Conservation (phyloP, 768 basidiomycete genomes). For the Naganishia antarctica region DNA sequence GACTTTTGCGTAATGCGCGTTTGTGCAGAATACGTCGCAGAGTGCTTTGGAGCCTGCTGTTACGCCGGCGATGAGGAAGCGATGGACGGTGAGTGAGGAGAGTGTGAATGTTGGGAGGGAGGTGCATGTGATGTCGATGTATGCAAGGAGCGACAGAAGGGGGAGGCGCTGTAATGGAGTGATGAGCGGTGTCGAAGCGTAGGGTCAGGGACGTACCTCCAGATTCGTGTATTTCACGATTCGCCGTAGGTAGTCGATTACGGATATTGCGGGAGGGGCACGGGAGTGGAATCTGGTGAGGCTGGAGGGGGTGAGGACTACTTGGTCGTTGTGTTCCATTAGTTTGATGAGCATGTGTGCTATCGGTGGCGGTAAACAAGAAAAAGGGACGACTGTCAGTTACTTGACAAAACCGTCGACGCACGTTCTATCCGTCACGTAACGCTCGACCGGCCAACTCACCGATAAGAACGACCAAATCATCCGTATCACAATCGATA, state of each 20-base stretch:
- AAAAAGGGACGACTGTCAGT: neutral
- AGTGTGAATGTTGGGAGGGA: slow-evolving; percentile 83
- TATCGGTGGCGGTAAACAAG: slow-evolving; percentile 43
- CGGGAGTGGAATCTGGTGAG: slow-evolving; percentile 96
- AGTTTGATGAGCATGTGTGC: slow-evolving; percentile 95
- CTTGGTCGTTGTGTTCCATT: slow-evolving; percentile 91
- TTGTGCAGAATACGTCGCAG: slow-evolving; percentile 92
- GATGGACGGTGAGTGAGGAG: slow-evolving; percentile 92
- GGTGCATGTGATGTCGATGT: slow-evolving; percentile 63
- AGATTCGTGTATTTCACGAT: slow-evolving; percentile 93
- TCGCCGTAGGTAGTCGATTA: slow-evolving; percentile 87
- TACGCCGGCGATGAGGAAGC: slow-evolving; percentile 91
- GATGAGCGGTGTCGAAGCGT: slow-evolving; percentile 70
- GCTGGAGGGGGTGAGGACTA: slow-evolving; percentile 80
- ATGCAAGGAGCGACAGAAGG: slow-evolving; percentile 48
- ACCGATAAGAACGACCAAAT: slow-evolving; percentile 86
- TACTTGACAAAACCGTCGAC: neutral
- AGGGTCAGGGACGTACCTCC: slow-evolving; percentile 60
- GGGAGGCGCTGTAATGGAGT: slow-evolving; percentile 43
- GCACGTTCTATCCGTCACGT: neutral
- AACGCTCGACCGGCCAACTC: slow-evolving; percentile 31
- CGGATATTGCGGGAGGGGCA: slow-evolving; percentile 76
- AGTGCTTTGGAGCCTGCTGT: slow-evolving; percentile 89
- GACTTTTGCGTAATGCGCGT: slow-evolving; percentile 89
- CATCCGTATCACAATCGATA: slow-evolving; percentile 75